Base-by-base conservation (phyloP, 371 early-diverging fungal species). In the Syncephalastrum racemosum region DNA sequence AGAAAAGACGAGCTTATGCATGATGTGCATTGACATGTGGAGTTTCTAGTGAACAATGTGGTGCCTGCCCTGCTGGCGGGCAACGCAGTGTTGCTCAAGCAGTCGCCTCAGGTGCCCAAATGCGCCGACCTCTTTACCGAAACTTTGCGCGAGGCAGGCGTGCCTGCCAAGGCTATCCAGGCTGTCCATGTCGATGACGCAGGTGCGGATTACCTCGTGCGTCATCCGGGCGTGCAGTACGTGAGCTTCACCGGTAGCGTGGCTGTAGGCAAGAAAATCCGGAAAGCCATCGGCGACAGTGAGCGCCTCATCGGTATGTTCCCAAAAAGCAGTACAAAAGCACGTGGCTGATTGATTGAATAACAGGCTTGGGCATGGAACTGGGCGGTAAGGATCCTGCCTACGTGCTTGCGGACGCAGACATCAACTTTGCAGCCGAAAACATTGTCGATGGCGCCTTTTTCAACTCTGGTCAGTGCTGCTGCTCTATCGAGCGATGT, bases 331-430 rank as follows among this genome's bases (percentile, higher is more conserved):
- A 13, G 6, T 16, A 25, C 4, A 42, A 31, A 18, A n/a, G 46
- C 36, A 31, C 36, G n/a, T 36, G 27, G 22, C 22, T 50, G 16
- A 6, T 15, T 27, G n/a, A 27, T 31, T 31, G 6, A 2, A 31
- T 31, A 27, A 6, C 36, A 84, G 88, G 80, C 5, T 82, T 85
- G 16, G 89, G 88, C 1, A 79, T 94, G 64, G 94, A 94, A 54
- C 77, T 94, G 5, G 94, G 94, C 15, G 94, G 94, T 13, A 92
- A 92, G 62, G 92, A 91, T 64, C 90, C 94, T 10, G 92, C 91
- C 7, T 91, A 91, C 64, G 92, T 94, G 4, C 78, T 89, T 12
- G 68, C 77, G 6, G 94, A 94, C 67, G 82, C 84, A 10, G 83
- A 94, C 63, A 46, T 91, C 40, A 78, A 77, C 48, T 82, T 81